Evolutionary conservation across 1,284 basidiomycete species (phyloP).

Genomic region (Leccinum griseonigrum): DNA sequence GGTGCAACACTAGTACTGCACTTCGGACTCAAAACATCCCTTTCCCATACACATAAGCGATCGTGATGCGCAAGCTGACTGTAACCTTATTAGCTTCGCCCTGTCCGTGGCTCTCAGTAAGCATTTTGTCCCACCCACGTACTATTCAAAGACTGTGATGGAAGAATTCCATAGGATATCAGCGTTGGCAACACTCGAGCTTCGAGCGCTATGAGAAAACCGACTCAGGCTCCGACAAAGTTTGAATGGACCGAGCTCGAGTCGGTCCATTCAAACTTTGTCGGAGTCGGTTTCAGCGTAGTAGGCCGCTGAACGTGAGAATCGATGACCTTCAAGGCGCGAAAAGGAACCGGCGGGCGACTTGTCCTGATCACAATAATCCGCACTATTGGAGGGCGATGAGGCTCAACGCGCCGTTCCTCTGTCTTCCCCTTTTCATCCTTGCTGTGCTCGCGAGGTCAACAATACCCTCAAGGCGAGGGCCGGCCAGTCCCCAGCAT

Average conservation of each 20-base stretch:
- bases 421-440: slow-evolving; percentile 14
- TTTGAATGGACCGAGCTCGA: no score
- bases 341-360: neutral
- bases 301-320: neutral
- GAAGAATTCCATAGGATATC: no score
- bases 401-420: slow-evolving; percentile 13
- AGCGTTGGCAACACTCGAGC: no score
- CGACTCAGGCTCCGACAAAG: no score
- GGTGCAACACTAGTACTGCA: no score
- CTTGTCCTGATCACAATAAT: neutral
- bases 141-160: no score
- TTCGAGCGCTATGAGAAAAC: no score
- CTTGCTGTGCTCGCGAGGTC: slow-evolving; percentile 14
- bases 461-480: slow-evolving; percentile 11
- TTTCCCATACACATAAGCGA: no score
- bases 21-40: no score
- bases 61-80: neutral
- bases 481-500: slow-evolving; percentile 35
- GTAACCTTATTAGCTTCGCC: neutral
- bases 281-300: no score
- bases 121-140: neutral
- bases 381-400: slow-evolving; percentile 10
- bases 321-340: neutral
- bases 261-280: no score
- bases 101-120: neutral